A percentile compares a stretch with the other conserved stretches of the same genome.
phyloP scores from a whole-genome alignment of 148 eudicot genomes.

The Camellia sinensis region DNA sequence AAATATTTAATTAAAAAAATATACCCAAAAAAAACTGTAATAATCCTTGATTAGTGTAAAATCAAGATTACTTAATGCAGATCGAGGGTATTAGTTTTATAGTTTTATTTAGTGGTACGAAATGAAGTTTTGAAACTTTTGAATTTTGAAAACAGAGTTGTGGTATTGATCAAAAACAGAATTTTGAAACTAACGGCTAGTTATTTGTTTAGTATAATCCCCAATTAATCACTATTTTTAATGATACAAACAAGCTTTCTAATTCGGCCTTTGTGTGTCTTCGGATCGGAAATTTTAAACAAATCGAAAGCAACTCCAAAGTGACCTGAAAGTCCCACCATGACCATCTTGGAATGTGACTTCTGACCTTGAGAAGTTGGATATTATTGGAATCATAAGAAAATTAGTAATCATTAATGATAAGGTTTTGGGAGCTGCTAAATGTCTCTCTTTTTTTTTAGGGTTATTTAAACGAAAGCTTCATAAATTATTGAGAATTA shows the following conservation, averaged over 20 bases:
- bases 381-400: conserved; percentile 2
- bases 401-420: not conserved
- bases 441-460: too few relatives aligned
- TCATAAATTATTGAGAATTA: too few relatives aligned
- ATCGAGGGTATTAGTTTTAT: conserved; percentile 18
- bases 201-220: conserved; percentile 4
- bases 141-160: conserved; percentile 25
- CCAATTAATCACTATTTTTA: too few relatives aligned
- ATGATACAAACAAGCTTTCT: too few relatives aligned
- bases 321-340: not conserved
- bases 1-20: conserved; percentile 2
- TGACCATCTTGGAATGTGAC: conserved; percentile 14
- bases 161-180: not conserved
- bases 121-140: conserved; percentile 12
- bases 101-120: not conserved
- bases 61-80: not conserved
- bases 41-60: conserved; percentile 5
- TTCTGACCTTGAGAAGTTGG: conserved; percentile 1
- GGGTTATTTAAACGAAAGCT: too few relatives aligned
- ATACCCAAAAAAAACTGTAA: not conserved
- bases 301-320: not conserved
- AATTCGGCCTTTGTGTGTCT: not conserved
- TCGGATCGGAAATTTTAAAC: not conserved
- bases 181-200: not conserved
- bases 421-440: not conserved